Conservation (phyloP, 305 asterid species). For the Solanum hybrid region DNA sequence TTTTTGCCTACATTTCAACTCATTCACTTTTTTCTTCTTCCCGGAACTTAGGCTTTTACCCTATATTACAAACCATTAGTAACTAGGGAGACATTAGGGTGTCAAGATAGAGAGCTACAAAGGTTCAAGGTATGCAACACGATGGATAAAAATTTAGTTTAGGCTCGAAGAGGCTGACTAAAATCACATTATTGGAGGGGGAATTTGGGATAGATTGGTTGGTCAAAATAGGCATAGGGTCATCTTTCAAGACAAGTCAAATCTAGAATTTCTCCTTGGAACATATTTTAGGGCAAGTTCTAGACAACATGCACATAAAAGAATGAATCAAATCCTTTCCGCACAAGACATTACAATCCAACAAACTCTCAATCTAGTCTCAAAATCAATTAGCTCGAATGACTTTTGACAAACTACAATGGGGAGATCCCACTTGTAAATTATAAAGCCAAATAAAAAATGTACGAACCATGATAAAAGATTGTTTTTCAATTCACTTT, state of each 20-base stretch:
- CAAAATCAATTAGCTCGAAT: not conserved
- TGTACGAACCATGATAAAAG: not conserved
- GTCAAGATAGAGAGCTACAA: not conserved
- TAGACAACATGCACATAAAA: no score
- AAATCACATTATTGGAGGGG: not conserved
- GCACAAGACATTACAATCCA: not conserved
- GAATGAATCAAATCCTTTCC: not conserved
- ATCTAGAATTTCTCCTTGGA: not conserved
- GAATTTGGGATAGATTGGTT: not conserved
- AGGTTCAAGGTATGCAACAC: not conserved
- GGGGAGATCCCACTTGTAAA: not conserved
- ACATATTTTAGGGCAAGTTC: not conserved
- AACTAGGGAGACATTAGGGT: not conserved
- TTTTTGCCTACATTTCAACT: not conserved
- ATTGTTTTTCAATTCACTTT: not conserved
- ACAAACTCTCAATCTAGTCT: not conserved
- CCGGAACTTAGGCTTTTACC: not conserved
- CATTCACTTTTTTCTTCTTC: not conserved
- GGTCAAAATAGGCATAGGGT: not conserved
- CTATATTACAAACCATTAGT: not conserved
- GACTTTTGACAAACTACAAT: not conserved
- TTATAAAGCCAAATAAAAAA: no score
- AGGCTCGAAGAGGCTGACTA: not conserved
- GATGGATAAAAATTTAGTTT: not conserved
- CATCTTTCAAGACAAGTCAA: not conserved